These are phyloP conservation scores for Phyllachora maydis DNA, from an alignment of 2,329 filamentous ascomycete species.

Conservation along the genomic window DNA sequence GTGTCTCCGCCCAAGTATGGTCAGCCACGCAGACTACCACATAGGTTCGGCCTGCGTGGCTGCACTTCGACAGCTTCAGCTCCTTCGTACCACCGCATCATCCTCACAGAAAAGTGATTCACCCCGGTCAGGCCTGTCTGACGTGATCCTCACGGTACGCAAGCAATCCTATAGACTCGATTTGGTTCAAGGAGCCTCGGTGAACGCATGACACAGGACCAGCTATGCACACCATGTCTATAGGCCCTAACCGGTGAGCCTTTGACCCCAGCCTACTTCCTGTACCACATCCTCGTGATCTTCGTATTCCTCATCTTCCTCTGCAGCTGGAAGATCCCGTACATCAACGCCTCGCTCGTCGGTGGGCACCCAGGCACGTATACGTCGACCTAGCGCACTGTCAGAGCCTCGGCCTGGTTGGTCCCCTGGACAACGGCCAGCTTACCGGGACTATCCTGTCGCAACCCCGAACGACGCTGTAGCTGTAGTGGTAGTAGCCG, in stretches of 20 bases:
- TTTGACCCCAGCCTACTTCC: slow-evolving; percentile 19
- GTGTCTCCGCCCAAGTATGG: too few relatives aligned
- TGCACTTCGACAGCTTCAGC: too few relatives aligned
- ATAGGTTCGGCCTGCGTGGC: too few relatives aligned
- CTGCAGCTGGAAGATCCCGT: slow-evolving; percentile 45
- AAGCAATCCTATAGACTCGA: slow-evolving; percentile 1
- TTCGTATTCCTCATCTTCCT: slow-evolving; percentile 41
- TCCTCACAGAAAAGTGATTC: too few relatives aligned
- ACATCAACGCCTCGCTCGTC: slow-evolving; percentile 23
- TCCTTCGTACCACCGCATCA: too few relatives aligned
- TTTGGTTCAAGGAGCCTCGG: slow-evolving; percentile 1
- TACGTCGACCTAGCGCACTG: too few relatives aligned
- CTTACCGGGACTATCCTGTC: slow-evolving; percentile 44
- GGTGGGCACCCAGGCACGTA: slow-evolving; percentile 45
- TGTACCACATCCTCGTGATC: slow-evolving; percentile 26
- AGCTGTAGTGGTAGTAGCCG: slow-evolving; percentile 57
- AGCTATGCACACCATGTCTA: not conserved
- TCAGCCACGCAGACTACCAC: too few relatives aligned
- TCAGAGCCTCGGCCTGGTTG: too few relatives aligned
- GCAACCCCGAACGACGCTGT: slow-evolving; percentile 42
- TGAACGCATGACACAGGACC: slow-evolving; percentile 1
- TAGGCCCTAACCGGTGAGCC: not conserved
- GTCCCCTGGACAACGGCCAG: too few relatives aligned
- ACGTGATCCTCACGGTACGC: too few relatives aligned
- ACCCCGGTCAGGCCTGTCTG: too few relatives aligned